A percentile compares a stretch with the other conserved stretches of the same genome.
These are phyloP conservation scores for Heracleum sosnowskyi DNA, from an alignment of 129 eudicot species.

Conservation along the genomic window DNA sequence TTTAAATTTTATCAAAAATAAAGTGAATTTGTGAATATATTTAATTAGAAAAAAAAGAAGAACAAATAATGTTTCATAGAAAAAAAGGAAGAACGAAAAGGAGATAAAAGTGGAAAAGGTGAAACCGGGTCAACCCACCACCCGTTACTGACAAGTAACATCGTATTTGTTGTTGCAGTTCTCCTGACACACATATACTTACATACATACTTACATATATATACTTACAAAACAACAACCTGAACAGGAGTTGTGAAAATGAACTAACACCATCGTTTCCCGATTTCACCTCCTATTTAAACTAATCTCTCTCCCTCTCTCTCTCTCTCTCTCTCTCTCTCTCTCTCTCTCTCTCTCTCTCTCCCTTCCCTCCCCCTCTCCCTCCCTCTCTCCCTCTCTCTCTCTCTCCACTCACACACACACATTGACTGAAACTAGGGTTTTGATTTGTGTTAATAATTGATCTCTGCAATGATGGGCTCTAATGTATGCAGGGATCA, in stretches of 20 bases:
- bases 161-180: background rate
- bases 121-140: background rate
- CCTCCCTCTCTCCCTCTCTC: background rate
- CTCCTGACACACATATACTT: background rate
- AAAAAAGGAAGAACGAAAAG: background rate
- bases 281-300: constrained; percentile 1
- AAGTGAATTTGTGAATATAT: too few relatives aligned
- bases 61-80: too few relatives aligned
- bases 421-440: background rate
- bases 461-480: constrained; percentile 1
- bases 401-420: background rate
- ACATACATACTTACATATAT: background rate
- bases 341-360: background rate
- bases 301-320: background rate
- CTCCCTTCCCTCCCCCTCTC: background rate
- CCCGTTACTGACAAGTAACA: constrained; percentile 1
- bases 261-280: background rate
- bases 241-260: background rate
- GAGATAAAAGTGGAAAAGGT: background rate
- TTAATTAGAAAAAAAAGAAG: too few relatives aligned
- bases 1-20: too few relatives aligned
- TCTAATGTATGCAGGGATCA: constrained; percentile 6
- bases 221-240: background rate
- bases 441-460: background rate
- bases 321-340: background rate